Evolutionary conservation across 257 asterid species (phyloP).

Genomic region (Lycium barbarum): DNA sequence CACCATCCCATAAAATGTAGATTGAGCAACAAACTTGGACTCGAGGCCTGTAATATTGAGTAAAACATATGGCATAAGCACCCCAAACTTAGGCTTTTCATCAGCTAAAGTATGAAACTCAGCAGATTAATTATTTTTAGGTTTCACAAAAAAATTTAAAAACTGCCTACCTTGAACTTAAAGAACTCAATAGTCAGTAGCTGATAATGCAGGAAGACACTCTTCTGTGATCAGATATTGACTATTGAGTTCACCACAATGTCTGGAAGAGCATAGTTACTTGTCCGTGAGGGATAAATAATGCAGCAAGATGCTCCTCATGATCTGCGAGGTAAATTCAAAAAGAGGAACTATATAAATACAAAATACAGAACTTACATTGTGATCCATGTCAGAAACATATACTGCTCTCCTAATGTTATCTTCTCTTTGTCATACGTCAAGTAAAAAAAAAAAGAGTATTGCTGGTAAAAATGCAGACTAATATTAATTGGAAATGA

Average conservation of each 20-base stretch:
- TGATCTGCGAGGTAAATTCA: conserved; percentile 53
- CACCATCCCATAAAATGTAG: background rate
- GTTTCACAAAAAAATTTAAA: background rate
- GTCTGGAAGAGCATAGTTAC: conserved; percentile 44
- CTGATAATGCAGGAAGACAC: background rate
- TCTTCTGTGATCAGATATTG: no score
- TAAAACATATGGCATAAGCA: background rate
- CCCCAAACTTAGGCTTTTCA: conserved; percentile 8
- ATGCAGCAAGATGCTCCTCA: conserved; percentile 93
- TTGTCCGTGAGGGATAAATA: conserved; percentile 82
- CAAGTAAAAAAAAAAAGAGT: no score
- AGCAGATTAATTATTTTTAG: background rate
- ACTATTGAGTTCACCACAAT: background rate
- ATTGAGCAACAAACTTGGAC: conserved; percentile 21
- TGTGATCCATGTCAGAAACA: conserved; percentile 88
- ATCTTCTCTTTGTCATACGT: conserved; percentile 67
- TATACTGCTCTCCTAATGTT: conserved; percentile 88
- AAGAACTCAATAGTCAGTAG: background rate
- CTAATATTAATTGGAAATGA: no score
- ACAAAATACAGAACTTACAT: conserved; percentile 52
- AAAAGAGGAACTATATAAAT: conserved; percentile 39
- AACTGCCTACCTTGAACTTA: background rate
- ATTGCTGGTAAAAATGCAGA: no score
- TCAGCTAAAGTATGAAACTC: background rate
- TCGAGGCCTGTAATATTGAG: background rate